Evolutionary conservation across 2,329 filamentous ascomycete genomes (phyloP).

Genomic region (Phialocephala subalpina): DNA sequence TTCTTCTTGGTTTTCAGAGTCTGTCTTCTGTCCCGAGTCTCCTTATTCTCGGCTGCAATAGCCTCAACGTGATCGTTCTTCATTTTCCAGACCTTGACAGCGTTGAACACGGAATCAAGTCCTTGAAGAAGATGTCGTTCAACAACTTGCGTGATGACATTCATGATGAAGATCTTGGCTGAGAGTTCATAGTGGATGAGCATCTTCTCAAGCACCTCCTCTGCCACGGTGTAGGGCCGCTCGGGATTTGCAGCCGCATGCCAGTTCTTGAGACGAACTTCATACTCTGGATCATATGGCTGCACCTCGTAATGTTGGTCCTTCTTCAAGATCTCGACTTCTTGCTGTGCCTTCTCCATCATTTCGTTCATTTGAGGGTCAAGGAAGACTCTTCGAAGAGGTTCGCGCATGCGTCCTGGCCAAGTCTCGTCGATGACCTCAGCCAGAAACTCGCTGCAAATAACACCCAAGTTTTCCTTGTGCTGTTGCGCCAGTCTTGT

Average conservation of each 20-base stretch:
- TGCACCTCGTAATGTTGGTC: slow-evolving; percentile 28
- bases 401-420: slow-evolving; percentile 26
- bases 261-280: slow-evolving; percentile 21
- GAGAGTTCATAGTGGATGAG: slow-evolving; percentile 29
- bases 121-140: slow-evolving; percentile 28
- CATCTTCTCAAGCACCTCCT: slow-evolving; percentile 28
- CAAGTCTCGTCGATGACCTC: slow-evolving; percentile 29
- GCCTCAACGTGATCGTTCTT: slow-evolving; percentile 23
- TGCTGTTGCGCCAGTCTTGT: slow-evolving; percentile 25
- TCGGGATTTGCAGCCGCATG: slow-evolving; percentile 13
- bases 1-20: slow-evolving; percentile 21
- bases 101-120: slow-evolving; percentile 19
- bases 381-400: slow-evolving; percentile 22
- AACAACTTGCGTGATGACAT: slow-evolving; percentile 27
- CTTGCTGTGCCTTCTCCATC: slow-evolving; percentile 19
- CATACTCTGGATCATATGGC: slow-evolving; percentile 28
- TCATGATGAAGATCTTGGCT: slow-evolving; percentile 27
- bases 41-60: slow-evolving; percentile 26
- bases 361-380: slow-evolving; percentile 24
- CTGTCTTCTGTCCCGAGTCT: slow-evolving; percentile 20
- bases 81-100: slow-evolving; percentile 25
- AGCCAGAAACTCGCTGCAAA: slow-evolving; percentile 27
- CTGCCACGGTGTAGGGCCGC: slow-evolving; percentile 22
- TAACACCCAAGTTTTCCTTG: slow-evolving; percentile 24
- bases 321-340: slow-evolving; percentile 21